Evolutionary conservation across 2,329 filamentous ascomycete species (phyloP).

Genomic region (Aspergillus niger): DNA sequence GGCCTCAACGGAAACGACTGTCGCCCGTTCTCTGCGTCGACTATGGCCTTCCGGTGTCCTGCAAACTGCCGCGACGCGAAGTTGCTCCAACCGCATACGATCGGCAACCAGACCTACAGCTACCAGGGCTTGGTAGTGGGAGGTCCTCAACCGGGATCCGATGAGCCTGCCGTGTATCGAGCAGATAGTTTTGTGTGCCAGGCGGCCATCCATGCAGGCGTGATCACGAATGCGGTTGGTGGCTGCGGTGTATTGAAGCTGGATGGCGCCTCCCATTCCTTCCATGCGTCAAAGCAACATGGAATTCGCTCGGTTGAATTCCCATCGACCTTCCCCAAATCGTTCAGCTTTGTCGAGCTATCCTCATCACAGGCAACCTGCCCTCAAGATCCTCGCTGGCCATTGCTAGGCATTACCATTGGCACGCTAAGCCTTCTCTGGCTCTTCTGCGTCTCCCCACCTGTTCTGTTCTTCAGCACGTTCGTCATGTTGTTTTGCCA

Average conservation of each 20-base stretch:
- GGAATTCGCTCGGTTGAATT: slow-evolving; percentile 78
- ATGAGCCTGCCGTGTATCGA: slow-evolving; percentile 67
- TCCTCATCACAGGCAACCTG: slow-evolving; percentile 57
- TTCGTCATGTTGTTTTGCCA: slow-evolving; percentile 87
- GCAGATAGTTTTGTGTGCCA: slow-evolving; percentile 88
- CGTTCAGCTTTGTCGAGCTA: slow-evolving; percentile 75
- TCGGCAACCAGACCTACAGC: slow-evolving; percentile 55
- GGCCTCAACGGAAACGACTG: slow-evolving; percentile 59
- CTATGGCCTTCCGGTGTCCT: slow-evolving; percentile 59
- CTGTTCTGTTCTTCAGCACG: slow-evolving; percentile 79
- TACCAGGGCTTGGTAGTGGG: slow-evolving; percentile 57
- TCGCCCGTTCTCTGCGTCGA: slow-evolving; percentile 56
- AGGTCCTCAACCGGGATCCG: slow-evolving; percentile 43
- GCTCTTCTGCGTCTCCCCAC: slow-evolving; percentile 76
- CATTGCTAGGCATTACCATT: slow-evolving; percentile 76
- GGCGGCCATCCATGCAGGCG: slow-evolving; percentile 79
- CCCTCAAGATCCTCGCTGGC: slow-evolving; percentile 79
- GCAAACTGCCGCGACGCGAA: slow-evolving; percentile 53
- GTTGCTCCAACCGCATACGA: slow-evolving; percentile 53
- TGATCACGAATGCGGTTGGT: slow-evolving; percentile 69
- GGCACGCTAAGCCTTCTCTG: slow-evolving; percentile 77
- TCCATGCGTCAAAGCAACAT: slow-evolving; percentile 64
- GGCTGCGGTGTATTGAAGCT: slow-evolving; percentile 81
- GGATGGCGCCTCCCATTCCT: slow-evolving; percentile 67
- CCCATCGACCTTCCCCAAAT: slow-evolving; percentile 84